Evolutionary conservation across 23 red algal genomes (phyloP).

Genomic region (Gracilariopsis chorda): DNA sequence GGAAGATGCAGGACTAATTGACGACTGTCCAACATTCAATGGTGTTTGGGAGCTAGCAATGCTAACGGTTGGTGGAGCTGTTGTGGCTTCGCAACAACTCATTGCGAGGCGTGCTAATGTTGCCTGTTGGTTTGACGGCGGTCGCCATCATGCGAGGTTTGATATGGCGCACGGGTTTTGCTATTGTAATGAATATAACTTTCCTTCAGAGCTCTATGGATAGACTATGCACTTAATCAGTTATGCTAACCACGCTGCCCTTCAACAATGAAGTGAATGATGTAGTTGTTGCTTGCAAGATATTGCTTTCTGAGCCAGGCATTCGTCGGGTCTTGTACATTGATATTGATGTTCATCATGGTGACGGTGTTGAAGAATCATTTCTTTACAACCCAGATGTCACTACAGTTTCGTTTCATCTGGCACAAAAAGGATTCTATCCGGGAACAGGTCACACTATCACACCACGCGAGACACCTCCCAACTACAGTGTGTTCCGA

Average conservation of each 20-base stretch:
- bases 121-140: constrained; percentile 50
- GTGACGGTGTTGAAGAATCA: constrained; percentile 46
- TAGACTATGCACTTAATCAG: background rate
- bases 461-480: background rate
- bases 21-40: constrained; percentile 27
- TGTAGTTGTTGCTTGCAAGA: constrained; percentile 33
- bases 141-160: constrained; percentile 21
- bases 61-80: constrained; percentile 13
- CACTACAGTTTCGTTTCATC: constrained; percentile 28
- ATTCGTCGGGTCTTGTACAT: constrained; percentile 22
- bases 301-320: background rate
- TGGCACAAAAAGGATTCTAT: constrained; percentile 27
- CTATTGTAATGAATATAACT: constrained; percentile 41
- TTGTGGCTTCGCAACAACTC: constrained; percentile 2
- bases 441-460: constrained; percentile 6
- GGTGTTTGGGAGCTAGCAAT: constrained; percentile 31
- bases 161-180: constrained; percentile 40
- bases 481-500: background rate
- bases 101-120: background rate
- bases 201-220: background rate
- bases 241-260: background rate
- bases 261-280: constrained; percentile 22
- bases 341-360: constrained; percentile 41
- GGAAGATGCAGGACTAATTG: constrained; percentile 24
- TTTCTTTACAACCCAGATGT: constrained; percentile 18